phyloP scores from a whole-genome alignment of 2,329 filamentous ascomycete genomes.

The Alternaria novae-zelandiae region DNA sequence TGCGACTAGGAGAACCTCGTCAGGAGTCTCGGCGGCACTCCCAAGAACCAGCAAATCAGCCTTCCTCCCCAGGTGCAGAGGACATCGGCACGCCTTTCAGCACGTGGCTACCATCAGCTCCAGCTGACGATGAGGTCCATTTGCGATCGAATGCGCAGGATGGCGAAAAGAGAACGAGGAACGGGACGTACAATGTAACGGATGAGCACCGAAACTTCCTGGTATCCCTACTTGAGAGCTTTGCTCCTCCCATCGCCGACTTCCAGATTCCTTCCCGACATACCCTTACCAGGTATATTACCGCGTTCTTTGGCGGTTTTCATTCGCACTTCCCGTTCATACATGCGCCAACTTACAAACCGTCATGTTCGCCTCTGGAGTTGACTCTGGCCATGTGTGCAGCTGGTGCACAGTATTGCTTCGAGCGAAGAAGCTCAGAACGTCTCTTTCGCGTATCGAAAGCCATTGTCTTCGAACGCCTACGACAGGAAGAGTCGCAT shows the following conservation, averaged over 20 bases:
- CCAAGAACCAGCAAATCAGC: slow-evolving; percentile 19
- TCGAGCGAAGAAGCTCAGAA: slow-evolving; percentile 38
- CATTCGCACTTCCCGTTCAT: slow-evolving; percentile 45
- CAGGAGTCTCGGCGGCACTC: slow-evolving; percentile 27
- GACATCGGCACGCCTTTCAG: slow-evolving; percentile 42
- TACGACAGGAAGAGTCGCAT: slow-evolving; percentile 31
- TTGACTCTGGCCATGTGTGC: slow-evolving; percentile 43
- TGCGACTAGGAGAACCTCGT: slow-evolving; percentile 25
- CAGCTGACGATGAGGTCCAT: slow-evolving; percentile 35
- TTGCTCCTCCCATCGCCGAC: slow-evolving; percentile 26
- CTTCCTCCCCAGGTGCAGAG: slow-evolving; percentile 27
- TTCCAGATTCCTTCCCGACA: slow-evolving; percentile 42
- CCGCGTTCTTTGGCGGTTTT: slow-evolving; percentile 40
- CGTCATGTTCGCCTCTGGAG: slow-evolving; percentile 38
- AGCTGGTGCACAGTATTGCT: slow-evolving; percentile 44
- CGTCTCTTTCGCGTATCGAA: slow-evolving; percentile 39
- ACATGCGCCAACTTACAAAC: slow-evolving; percentile 41
- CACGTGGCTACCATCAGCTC: slow-evolving; percentile 39
- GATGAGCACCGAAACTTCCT: slow-evolving; percentile 35
- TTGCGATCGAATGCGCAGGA: slow-evolving; percentile 26
- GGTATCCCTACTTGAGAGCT: slow-evolving; percentile 23
- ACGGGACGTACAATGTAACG: slow-evolving; percentile 34
- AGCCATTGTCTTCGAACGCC: slow-evolving; percentile 36
- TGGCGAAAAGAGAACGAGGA: slow-evolving; percentile 23
- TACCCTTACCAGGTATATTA: slow-evolving; percentile 39